Evolutionary conservation across 495 filamentous ascomycete genomes (phyloP).

Genomic region (Venustampulla echinocandica): DNA sequence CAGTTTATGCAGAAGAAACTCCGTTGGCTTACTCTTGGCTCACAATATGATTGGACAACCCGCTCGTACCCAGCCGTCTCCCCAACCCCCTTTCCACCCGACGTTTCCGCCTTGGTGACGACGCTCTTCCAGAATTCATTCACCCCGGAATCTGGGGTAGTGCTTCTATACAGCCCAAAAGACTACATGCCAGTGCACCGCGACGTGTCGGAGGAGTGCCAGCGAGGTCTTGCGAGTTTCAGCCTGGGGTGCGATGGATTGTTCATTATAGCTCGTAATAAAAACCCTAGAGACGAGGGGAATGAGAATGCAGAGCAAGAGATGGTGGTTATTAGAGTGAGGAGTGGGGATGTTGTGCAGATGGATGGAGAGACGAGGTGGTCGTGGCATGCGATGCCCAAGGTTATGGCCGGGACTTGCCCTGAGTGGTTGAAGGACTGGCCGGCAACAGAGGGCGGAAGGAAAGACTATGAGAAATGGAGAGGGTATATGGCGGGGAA

Average conservation of each 20-base stretch:
- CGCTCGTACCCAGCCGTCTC: conserved; percentile 60
- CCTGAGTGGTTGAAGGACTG: conserved; percentile 66
- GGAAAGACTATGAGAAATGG: conserved; percentile 46
- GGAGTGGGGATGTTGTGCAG: conserved; percentile 75
- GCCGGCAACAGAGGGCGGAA: conserved; percentile 41
- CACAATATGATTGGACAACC: conserved; percentile 87
- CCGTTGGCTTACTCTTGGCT: conserved; percentile 87
- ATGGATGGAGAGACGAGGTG: conserved; percentile 72
- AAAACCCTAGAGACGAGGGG: conserved; percentile 37
- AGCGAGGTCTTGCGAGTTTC: conserved; percentile 67
- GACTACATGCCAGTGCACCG: conserved; percentile 85
- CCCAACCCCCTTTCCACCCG: conserved; percentile 65
- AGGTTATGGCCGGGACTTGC: conserved; percentile 67
- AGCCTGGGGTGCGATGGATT: conserved; percentile 83
- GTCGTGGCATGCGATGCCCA: conserved; percentile 93
- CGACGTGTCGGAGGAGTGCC: conserved; percentile 75
- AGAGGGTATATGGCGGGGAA: conserved; percentile 78
- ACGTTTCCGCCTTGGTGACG: conserved; percentile 56
- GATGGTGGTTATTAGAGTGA: conserved; percentile 44
- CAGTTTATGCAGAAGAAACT: conserved; percentile 68
- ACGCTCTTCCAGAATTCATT: conserved; percentile 65
- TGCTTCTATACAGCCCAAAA: conserved; percentile 80
- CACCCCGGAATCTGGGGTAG: conserved; percentile 39
- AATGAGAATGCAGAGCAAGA: conserved; percentile 26
- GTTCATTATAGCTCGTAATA: conserved; percentile 54